Conservation (phyloP, 768 basidiomycete species). For the Scleroderma citrinum region DNA sequence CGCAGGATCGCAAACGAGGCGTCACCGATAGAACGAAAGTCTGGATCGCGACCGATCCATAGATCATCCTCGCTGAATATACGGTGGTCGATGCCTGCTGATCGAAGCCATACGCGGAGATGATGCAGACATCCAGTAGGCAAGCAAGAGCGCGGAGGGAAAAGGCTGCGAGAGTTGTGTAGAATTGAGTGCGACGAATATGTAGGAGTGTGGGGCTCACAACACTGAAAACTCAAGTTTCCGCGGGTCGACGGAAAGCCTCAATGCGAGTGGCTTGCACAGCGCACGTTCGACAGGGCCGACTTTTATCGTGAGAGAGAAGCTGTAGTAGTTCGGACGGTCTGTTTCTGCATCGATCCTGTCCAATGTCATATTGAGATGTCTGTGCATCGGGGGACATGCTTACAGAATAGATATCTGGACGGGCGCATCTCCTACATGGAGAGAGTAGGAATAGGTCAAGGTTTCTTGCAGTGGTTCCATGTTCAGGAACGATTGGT, state of each 20-base stretch:
- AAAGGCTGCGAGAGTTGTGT: slow-evolving; percentile 34
- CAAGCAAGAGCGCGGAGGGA: slow-evolving; percentile 52
- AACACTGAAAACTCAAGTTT: slow-evolving; percentile 56
- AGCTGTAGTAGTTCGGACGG: slow-evolving; percentile 36
- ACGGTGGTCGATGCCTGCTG: slow-evolving; percentile 53
- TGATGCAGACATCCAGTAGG: slow-evolving; percentile 51
- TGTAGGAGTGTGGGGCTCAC: slow-evolving; percentile 30
- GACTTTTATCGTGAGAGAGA: slow-evolving; percentile 49
- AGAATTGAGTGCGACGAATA: not conserved
- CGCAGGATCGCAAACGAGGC: slow-evolving; percentile 51
- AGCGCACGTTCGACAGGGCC: slow-evolving; percentile 52
- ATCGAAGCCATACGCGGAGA: slow-evolving; percentile 60
- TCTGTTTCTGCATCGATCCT: slow-evolving; percentile 27
- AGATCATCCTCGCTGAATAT: slow-evolving; percentile 59
- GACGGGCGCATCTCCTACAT: slow-evolving; percentile 37
- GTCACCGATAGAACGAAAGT: slow-evolving; percentile 52
- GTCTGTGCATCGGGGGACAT: not conserved
- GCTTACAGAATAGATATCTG: slow-evolving; percentile 50
- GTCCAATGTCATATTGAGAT: slow-evolving; percentile 6
- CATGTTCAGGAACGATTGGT: slow-evolving; percentile 19
- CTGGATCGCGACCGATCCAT: slow-evolving; percentile 62
- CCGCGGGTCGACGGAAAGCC: slow-evolving; percentile 47
- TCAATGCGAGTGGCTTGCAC: slow-evolving; percentile 41
- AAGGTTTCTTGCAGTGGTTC: slow-evolving; percentile 14
- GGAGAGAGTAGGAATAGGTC: slow-evolving; percentile 45